Evolutionary conservation across 805 yeast genomes (phyloP).

Genomic region (Starmerella cellae): DNA sequence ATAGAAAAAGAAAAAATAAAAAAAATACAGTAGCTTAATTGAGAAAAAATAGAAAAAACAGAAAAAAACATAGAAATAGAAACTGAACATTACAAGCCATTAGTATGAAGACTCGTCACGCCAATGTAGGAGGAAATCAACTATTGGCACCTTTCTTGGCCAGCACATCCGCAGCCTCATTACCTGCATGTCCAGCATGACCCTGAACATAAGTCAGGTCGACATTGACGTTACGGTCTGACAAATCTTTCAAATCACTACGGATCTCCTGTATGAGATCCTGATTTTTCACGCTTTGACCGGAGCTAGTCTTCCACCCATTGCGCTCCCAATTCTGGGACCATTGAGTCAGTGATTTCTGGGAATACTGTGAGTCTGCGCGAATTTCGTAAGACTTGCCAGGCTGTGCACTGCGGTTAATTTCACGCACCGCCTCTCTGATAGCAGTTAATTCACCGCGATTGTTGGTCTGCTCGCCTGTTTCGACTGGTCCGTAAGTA

Average conservation of each 20-base stretch:
- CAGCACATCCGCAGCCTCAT: conserved; percentile 60
- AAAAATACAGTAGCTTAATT: too few relatives aligned
- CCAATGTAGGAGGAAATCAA: too few relatives aligned
- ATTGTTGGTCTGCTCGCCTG: conserved; percentile 53
- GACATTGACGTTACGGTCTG: conserved; percentile 26
- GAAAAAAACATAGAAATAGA: too few relatives aligned
- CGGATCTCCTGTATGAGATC: conserved; percentile 36
- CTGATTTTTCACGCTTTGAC: conserved; percentile 37
- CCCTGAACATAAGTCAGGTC: conserved; percentile 53
- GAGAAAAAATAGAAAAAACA: too few relatives aligned
- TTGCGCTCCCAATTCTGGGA: conserved; percentile 41
- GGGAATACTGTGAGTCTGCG: conserved; percentile 61
- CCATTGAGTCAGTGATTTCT: conserved; percentile 47
- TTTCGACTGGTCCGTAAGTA: conserved; percentile 38
- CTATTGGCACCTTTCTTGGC: conserved; percentile 41
- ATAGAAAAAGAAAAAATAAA: too few relatives aligned
- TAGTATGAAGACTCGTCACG: too few relatives aligned
- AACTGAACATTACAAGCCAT: too few relatives aligned
- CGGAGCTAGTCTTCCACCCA: conserved; percentile 39
- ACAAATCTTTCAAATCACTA: conserved; percentile 29
- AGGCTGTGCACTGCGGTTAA: not conserved
- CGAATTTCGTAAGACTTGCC: conserved; percentile 16
- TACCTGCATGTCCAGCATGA: conserved; percentile 57
- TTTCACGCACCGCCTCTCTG: conserved; percentile 37
- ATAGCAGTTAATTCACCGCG: conserved; percentile 69